Evolutionary conservation across 768 basidiomycete genomes (phyloP).

Genomic region (Wakefieldia striispora): DNA sequence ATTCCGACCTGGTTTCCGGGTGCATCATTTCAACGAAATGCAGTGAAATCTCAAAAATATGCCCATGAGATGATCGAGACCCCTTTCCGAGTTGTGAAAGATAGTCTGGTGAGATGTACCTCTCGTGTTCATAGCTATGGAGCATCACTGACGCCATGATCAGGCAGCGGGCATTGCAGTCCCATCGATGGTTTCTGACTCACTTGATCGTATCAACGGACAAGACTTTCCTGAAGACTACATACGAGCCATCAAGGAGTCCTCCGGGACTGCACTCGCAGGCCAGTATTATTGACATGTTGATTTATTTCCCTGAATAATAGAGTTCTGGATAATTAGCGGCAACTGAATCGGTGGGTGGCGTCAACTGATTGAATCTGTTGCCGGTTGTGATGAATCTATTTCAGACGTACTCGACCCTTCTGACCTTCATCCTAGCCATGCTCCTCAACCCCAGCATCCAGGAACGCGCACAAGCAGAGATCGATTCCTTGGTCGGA

Average conservation of each 20-base stretch:
- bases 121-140: not conserved
- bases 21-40: constrained; percentile 33
- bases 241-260: constrained; percentile 26
- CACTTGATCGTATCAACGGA: constrained; percentile 11
- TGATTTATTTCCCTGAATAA: not conserved
- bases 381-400: not conserved
- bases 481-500: constrained; percentile 34
- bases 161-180: constrained; percentile 24
- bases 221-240: constrained; percentile 5
- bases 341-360: constrained; percentile 29
- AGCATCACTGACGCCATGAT: not conserved
- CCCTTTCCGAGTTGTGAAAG: constrained; percentile 34
- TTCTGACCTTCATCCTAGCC: constrained; percentile 32
- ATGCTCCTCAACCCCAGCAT: constrained; percentile 38
- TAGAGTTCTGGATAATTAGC: constrained; percentile 13
- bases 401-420: constrained; percentile 31
- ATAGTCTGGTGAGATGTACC: constrained; percentile 26
- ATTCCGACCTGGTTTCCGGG: constrained; percentile 43
- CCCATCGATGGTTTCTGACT: constrained; percentile 28
- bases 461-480: constrained; percentile 38
- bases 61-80: constrained; percentile 24
- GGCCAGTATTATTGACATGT: constrained; percentile 12
- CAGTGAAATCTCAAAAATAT: constrained; percentile 18
- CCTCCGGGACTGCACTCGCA: constrained; percentile 29
- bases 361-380: not conserved